Percentiles rank a stretch among this genome's conserved stretches.
phyloP scores from a whole-genome alignment of 495 filamentous ascomycete species.

The Thozetella sp. region DNA sequence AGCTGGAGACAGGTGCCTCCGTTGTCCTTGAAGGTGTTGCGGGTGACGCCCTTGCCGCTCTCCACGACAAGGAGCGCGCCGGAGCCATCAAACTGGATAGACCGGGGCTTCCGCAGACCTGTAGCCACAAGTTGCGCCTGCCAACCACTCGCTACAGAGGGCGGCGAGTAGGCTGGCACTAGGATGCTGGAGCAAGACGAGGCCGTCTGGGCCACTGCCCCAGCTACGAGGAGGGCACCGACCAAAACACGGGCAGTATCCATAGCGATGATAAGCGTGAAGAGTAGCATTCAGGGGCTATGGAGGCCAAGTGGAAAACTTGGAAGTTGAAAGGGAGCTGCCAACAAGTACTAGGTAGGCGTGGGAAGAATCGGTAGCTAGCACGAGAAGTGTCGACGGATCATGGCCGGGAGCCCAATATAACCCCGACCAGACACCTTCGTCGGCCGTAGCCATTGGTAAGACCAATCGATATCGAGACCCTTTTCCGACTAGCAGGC shows the following conservation, averaged over 20 bases:
- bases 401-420: too few species aligned
- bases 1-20: slow-evolving; percentile 52
- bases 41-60: slow-evolving; percentile 51
- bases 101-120: slow-evolving; percentile 52
- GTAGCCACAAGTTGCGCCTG: slow-evolving; percentile 52
- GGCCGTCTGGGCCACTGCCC: slow-evolving; percentile 8
- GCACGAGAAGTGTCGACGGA: too few species aligned
- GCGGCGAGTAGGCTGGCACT: slow-evolving; percentile 42
- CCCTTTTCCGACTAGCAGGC: too few species aligned
- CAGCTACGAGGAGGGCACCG: slow-evolving; percentile 15
- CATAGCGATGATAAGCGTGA: slow-evolving; percentile 25
- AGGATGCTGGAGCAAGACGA: slow-evolving; percentile 27
- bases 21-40: slow-evolving; percentile 47
- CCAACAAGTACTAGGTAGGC: too few species aligned
- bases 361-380: too few species aligned
- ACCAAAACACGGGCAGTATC: slow-evolving; percentile 8
- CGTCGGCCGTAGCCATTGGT: too few species aligned
- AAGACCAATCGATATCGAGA: too few species aligned
- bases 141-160: slow-evolving; percentile 57
- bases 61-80: slow-evolving; percentile 62
- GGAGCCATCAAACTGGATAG: slow-evolving; percentile 55
- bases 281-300: too few species aligned
- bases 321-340: too few species aligned
- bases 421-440: too few species aligned
- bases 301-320: too few species aligned